Conservation (phyloP, 257 asterid genomes). For the Solanum gracilifrons region DNA sequence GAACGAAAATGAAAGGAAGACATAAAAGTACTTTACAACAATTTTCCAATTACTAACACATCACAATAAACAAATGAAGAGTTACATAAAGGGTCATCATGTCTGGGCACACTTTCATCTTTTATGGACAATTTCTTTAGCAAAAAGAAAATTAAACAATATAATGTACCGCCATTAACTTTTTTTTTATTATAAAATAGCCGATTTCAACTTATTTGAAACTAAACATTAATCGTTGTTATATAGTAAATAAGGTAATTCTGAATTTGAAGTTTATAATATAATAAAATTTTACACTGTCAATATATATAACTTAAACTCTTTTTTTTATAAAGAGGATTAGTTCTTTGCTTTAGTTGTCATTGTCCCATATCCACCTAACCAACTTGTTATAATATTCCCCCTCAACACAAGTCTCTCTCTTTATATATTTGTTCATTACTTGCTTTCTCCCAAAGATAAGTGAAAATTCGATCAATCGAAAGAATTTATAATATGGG, state of each 20-base stretch:
- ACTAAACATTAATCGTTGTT: not conserved
- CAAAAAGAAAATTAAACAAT: not conserved
- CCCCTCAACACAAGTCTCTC: not conserved
- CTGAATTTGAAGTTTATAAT: not conserved
- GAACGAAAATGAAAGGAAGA: conserved; percentile 55
- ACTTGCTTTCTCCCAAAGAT: conserved; percentile 8
- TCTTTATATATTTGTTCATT: not conserved
- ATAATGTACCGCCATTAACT: not conserved
- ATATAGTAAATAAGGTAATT: not conserved
- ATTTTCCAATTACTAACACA: conserved; percentile 16
- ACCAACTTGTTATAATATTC: conserved; percentile 1
- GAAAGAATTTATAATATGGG: conserved; percentile 35
- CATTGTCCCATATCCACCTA: conserved; percentile 1
- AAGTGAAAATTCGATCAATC: not conserved
- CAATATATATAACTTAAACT: not conserved
- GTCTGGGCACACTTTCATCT: conserved; percentile 34
- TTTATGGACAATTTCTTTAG: conserved; percentile 13
- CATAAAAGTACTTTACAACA: conserved; percentile 44
- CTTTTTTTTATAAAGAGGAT: conserved; percentile 4
- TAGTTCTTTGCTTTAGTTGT: not conserved
- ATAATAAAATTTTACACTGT: not conserved
- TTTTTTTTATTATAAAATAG: not conserved
- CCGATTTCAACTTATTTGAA: not conserved
- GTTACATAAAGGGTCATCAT: conserved; percentile 45
- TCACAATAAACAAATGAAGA: conserved; percentile 13